Base-by-base conservation (phyloP, 2,329 filamentous ascomycete genomes). In the Penicillium occitanis region DNA sequence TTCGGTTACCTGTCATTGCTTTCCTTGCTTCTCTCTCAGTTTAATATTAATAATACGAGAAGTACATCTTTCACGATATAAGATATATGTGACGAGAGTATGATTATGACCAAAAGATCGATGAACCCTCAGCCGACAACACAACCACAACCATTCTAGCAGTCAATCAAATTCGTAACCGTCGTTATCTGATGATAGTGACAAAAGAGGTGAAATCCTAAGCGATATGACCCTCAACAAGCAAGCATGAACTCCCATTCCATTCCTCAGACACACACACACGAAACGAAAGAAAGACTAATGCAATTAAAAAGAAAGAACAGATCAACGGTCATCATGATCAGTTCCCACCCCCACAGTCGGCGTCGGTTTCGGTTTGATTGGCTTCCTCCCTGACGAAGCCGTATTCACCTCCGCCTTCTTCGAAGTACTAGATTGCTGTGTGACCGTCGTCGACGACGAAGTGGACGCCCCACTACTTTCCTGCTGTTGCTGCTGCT, bases 351-450 rank as follows among this genome's bases (percentile, higher is more conserved):
- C 64, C 6, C 67, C 64, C 2, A 64, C 61, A 19, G 66, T 63
- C 3, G 61, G 64, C 25, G 66, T 63, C 5, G 61, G 64, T 46
- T 66, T 66, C 19, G 64, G 67, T 58, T 64, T 66, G 6, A 68
- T 65, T 17, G 61, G 61, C n/a, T 68, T 68, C 19, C 63, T 64
- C 2, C 44, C 50, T 4, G 64, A 50, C n/a, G 63, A 51, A 6
- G 50, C 17, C 50, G 37, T 55, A 42, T 51, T 25, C 13, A 58
- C 42, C 59, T 64, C 66, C 22, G 63, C n/a, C 51, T 65, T 61
- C 2, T 46, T 59, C 22, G 55, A 44, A 5, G 48, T 3, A 37
- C 13, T 37, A 6, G 61, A 44, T 1, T 55, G 35, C 25, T 63
- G 44, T 59, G 59, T 61, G 1, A 51, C 44, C 11, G 57, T 64